Conservation (phyloP, 768 basidiomycete species). For the Hypholoma sublateritium region DNA sequence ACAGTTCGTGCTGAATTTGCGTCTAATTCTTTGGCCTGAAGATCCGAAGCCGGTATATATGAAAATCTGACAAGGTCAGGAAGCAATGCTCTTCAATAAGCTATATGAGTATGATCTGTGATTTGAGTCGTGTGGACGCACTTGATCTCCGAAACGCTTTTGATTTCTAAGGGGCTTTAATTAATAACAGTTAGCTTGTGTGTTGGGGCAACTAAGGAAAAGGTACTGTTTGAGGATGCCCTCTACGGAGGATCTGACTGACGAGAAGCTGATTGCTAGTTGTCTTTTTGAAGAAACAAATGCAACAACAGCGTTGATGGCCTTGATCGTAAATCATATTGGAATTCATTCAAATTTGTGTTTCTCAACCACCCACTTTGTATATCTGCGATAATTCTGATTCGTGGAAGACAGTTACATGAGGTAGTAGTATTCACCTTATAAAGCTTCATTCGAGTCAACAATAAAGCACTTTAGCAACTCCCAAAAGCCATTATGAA, state of each 20-base stretch:
- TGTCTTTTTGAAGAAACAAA: conserved; percentile 83
- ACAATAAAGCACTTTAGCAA: too few relatives aligned
- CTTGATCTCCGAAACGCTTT: conserved; percentile 83
- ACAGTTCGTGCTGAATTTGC: conserved; percentile 10
- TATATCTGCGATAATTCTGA: conserved; percentile 14
- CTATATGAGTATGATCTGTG: background rate
- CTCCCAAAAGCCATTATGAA: background rate
- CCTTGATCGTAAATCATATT: conserved; percentile 41
- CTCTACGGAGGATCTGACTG: conserved; percentile 79
- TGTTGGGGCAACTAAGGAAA: background rate
- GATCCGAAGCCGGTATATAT: conserved; percentile 66
- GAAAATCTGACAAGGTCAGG: conserved; percentile 82
- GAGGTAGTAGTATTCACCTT: conserved; percentile 43
- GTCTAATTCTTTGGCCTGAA: conserved; percentile 46
- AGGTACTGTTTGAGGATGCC: conserved; percentile 69
- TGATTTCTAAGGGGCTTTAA: conserved; percentile 73
- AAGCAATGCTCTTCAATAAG: conserved; percentile 61
- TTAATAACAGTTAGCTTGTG: conserved; percentile 1
- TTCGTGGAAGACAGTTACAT: background rate
- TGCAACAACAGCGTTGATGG: conserved; percentile 85
- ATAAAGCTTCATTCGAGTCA: conserved; percentile 42
- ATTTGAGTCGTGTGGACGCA: conserved; percentile 27
- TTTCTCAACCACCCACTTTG: conserved; percentile 11
- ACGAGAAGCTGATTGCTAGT: conserved; percentile 76
- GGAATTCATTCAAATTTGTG: background rate